Conservation (phyloP, 352 stramenopile genomes). For the Phytophthora nicotianae region DNA sequence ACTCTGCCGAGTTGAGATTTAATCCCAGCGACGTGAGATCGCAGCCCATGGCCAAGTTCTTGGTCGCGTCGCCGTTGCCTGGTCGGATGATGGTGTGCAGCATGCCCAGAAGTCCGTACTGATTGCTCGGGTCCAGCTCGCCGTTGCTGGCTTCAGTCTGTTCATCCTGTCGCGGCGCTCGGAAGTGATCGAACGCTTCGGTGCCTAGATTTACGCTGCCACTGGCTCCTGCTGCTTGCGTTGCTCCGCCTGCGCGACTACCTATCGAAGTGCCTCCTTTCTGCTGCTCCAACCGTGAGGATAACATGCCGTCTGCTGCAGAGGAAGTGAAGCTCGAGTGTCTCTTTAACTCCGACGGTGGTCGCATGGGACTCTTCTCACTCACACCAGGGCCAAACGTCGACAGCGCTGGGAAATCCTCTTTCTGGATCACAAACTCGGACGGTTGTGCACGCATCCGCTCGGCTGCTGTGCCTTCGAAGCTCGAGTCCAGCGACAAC, state of each 20-base stretch:
- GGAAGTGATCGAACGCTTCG: slow-evolving; percentile 65
- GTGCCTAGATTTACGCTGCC: slow-evolving; percentile 60
- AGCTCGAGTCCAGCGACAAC: slow-evolving; percentile 57
- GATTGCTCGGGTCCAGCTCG: slow-evolving; percentile 70
- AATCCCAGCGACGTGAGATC: slow-evolving; percentile 84
- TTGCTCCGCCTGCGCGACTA: slow-evolving; percentile 37
- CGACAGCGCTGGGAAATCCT: slow-evolving; percentile 86
- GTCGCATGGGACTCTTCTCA: slow-evolving; percentile 58
- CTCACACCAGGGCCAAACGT: slow-evolving; percentile 53
- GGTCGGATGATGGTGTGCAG: slow-evolving; percentile 79
- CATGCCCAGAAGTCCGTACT: slow-evolving; percentile 84
- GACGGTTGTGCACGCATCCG: slow-evolving; percentile 56
- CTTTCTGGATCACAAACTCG: slow-evolving; percentile 89
- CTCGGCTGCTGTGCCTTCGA: slow-evolving; percentile 37
- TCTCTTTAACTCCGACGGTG: slow-evolving; percentile 59
- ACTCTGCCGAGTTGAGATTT: slow-evolving; percentile 88
- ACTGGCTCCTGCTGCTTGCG: slow-evolving; percentile 13
- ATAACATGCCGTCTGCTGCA: slow-evolving; percentile 63
- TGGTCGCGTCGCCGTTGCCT: slow-evolving; percentile 62
- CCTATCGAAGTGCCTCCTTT: slow-evolving; percentile 65
- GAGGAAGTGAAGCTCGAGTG: slow-evolving; percentile 78
- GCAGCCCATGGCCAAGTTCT: slow-evolving; percentile 78
- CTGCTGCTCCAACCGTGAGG: slow-evolving; percentile 45
- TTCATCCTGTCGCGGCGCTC: slow-evolving; percentile 40
- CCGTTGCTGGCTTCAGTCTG: slow-evolving; percentile 36